phyloP scores from a whole-genome alignment of 1,284 basidiomycete species.

The Papiliotrema laurentii region DNA sequence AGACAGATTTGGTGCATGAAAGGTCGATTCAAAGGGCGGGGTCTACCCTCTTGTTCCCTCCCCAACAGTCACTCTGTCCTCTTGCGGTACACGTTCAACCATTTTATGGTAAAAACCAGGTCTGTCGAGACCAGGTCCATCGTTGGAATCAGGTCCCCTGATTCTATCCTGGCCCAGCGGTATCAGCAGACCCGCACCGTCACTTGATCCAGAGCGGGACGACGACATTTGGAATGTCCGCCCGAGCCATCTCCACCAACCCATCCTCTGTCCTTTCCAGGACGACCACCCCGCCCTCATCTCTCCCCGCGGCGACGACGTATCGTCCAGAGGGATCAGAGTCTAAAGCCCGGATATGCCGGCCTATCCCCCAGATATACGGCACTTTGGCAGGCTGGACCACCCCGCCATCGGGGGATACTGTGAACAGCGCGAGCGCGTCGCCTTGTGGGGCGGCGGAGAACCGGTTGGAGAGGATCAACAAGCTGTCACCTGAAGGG shows the following conservation, averaged over 20 bases:
- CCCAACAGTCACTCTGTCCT: too few species aligned
- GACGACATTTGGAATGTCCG: constrained; percentile 11
- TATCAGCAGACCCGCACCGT: too few species aligned
- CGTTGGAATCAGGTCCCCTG: too few species aligned
- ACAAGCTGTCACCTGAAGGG: constrained; percentile 6
- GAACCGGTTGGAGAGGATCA: constrained; percentile 21
- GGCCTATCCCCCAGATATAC: constrained; percentile 12
- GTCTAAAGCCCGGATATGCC: constrained; percentile 17
- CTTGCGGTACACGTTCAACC: too few species aligned
- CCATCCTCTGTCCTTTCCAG: constrained; percentile 16
- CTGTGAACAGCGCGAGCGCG: constrained; percentile 19
- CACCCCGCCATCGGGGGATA: constrained; percentile 12
- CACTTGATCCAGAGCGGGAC: constrained; percentile 15
- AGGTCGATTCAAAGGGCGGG: too few species aligned
- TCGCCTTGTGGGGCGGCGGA: constrained; percentile 13
- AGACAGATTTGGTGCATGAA: too few species aligned
- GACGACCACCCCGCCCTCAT: constrained; percentile 17
- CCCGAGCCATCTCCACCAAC: constrained; percentile 14
- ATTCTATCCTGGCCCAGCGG: too few species aligned
- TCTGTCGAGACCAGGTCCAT: too few species aligned
- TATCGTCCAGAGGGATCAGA: constrained; percentile 10
- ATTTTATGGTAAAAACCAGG: too few species aligned
- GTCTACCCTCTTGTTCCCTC: too few species aligned
- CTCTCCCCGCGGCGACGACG: constrained; percentile 13
- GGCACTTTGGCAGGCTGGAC: constrained; percentile 10